Percentiles rank a stretch among this genome's conserved stretches.
Conservation (phyloP, 2,329 filamentous ascomycete species). For the Periconia sp. region DNA sequence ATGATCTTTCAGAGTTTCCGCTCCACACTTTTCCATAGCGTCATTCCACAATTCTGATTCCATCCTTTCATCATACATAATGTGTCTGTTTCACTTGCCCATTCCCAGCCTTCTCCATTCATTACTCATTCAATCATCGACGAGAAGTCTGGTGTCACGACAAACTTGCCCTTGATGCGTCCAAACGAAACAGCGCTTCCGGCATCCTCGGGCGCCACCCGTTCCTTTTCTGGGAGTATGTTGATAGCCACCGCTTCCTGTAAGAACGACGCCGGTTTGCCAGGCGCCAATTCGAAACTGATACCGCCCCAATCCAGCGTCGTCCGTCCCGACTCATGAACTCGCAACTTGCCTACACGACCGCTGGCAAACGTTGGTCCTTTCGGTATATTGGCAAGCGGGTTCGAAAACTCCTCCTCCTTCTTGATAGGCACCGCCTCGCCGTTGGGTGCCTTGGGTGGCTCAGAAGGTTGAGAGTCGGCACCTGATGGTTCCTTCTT, state of each 20-base stretch:
- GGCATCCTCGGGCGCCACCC: conserved; percentile 36
- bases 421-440: conserved; percentile 28
- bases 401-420: conserved; percentile 28
- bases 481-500: conserved; percentile 30
- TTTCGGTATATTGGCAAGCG: conserved; percentile 12
- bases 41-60: too few species aligned
- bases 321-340: conserved; percentile 63
- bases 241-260: conserved; percentile 57
- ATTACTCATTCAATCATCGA: conserved; percentile 47
- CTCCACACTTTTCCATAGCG: too few species aligned
- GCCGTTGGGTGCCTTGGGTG: conserved; percentile 16
- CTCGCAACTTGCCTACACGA: conserved; percentile 61
- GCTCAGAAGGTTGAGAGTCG: conserved; percentile 8
- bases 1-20: too few species aligned
- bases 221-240: conserved; percentile 36
- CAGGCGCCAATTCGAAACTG: conserved; percentile 59
- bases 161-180: conserved; percentile 65
- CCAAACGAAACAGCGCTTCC: conserved; percentile 59
- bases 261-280: conserved; percentile 58
- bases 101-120: neutral
- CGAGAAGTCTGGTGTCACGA: conserved; percentile 63
- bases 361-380: conserved; percentile 52
- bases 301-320: conserved; percentile 66
- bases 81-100: neutral
- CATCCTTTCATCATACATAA: too few species aligned